Evolutionary conservation across 169 alveolate genomes (phyloP), one percentile per base, ranked within the genome.

Genomic region (Babesia bovis): DNA sequence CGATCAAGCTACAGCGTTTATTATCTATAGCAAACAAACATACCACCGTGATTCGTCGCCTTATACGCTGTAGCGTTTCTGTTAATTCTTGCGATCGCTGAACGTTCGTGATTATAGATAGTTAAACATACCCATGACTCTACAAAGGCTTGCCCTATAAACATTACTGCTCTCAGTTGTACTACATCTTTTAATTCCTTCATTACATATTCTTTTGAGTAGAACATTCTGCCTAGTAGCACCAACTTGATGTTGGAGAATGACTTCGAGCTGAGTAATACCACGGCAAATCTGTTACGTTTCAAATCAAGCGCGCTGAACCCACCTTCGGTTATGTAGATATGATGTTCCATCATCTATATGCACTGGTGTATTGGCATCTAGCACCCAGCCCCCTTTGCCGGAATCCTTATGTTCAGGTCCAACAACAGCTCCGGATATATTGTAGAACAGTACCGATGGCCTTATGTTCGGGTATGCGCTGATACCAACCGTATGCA

Each of bases 131-230:
- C 87, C 61, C 35, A 78, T 49, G 82, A 59, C 58, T 78, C 87
- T 19, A 78, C 32, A 51, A 78, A 78, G 21, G 87, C 71, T 36
- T 78, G 87, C 13, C 87, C 87, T 4, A 78, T 32, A 53, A 67
- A 68, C 51, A 78, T 41, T 25, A 78, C 87, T 0, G 87, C 59
- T 50, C 72, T n/a, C 67, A 75, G 36, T 25, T 25, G 58, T 35
- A 77, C 67, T n/a, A 49, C 42, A 15, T 57, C 83, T n/a, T 49
- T 36, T n/a, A 73, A 35, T 25, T 73, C 77, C 30, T 50, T 50
- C 36, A 73, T 45, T 23, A 73, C 77, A 21, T 60, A 53, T 10
- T 28, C 30, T 44, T 73, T 73, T n/a, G 87, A 68, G 61, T 68
- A 68, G 76, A 78, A 78, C 17, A 70, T 36, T 28, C 87, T 36